phyloP scores from a whole-genome alignment of 1,284 basidiomycete species.

The Cystobasidium pallidum region DNA sequence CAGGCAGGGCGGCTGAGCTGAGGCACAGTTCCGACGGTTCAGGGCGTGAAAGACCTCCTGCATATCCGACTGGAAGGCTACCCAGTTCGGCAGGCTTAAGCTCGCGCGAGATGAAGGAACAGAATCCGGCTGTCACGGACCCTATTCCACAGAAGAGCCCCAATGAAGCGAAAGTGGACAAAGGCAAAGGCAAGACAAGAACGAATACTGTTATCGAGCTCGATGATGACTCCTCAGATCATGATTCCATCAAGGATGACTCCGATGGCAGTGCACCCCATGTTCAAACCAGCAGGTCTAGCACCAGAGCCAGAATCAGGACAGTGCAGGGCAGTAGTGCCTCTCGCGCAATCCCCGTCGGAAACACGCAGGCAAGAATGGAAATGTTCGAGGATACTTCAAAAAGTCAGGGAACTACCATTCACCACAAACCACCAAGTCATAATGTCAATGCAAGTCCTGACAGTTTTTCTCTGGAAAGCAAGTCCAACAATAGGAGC shows the following conservation, averaged over 20 bases:
- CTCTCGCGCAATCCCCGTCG: not conserved
- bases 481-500: not conserved
- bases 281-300: not conserved
- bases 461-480: constrained; percentile 15
- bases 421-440: not conserved
- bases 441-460: not conserved
- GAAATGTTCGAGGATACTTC: not conserved
- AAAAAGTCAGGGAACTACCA: not conserved
- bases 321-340: not conserved
- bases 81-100: not conserved
- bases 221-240: not conserved
- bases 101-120: not conserved
- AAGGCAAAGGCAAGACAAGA: constrained; percentile 2
- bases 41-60: not conserved
- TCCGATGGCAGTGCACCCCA: not conserved
- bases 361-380: not conserved
- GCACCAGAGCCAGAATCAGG: constrained; percentile 9
- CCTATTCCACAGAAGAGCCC: not conserved
- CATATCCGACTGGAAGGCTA: not conserved
- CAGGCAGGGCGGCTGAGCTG: not conserved
- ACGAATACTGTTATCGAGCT: not conserved
- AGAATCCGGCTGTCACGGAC: not conserved
- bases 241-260: constrained; percentile 11
- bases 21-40: not conserved
- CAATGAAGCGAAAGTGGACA: not conserved